Percentiles rank a stretch among this genome's conserved stretches.
Evolutionary conservation across 108 stramenopile genomes (phyloP).

Genomic region (Fistulifera pelliculosa): DNA sequence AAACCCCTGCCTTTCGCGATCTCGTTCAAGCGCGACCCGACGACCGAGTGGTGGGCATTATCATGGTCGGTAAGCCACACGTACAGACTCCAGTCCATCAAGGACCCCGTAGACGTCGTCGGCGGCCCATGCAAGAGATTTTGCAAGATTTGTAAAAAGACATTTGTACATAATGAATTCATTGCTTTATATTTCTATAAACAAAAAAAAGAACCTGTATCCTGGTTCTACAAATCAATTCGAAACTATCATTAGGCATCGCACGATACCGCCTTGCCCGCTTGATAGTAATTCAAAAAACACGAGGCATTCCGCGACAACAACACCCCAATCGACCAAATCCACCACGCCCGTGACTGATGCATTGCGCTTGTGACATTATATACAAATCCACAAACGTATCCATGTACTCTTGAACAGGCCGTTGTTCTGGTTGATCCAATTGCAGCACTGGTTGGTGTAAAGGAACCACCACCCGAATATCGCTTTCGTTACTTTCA

Average conservation of each 20-base stretch:
- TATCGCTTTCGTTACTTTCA: constrained; percentile 4
- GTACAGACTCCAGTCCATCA: not conserved
- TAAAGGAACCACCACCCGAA: not conserved
- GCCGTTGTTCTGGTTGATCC: constrained; percentile 13
- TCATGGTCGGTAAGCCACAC: constrained; percentile 47
- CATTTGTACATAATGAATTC: constrained; percentile 5
- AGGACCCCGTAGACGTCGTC: constrained; percentile 7
- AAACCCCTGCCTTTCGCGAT: constrained; percentile 54
- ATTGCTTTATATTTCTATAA: no score
- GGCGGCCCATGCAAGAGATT: not conserved
- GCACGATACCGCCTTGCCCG: not conserved
- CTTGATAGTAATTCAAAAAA: constrained; percentile 7
- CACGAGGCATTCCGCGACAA: constrained; percentile 26
- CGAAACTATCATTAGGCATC: not conserved
- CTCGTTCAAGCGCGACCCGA: constrained; percentile 30
- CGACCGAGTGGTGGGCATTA: constrained; percentile 58
- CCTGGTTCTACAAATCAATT: no score
- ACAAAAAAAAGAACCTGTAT: no score
- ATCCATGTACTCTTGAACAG: constrained; percentile 18
- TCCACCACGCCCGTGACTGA: constrained; percentile 29
- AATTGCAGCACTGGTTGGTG: constrained; percentile 25
- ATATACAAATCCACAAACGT: constrained; percentile 40
- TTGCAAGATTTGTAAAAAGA: constrained; percentile 1
- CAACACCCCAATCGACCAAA: constrained; percentile 28
- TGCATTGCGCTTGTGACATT: constrained; percentile 25